These are phyloP conservation scores for Calonectria ilicicola DNA, from an alignment of 2,329 filamentous ascomycete species.

Conservation along the genomic window DNA sequence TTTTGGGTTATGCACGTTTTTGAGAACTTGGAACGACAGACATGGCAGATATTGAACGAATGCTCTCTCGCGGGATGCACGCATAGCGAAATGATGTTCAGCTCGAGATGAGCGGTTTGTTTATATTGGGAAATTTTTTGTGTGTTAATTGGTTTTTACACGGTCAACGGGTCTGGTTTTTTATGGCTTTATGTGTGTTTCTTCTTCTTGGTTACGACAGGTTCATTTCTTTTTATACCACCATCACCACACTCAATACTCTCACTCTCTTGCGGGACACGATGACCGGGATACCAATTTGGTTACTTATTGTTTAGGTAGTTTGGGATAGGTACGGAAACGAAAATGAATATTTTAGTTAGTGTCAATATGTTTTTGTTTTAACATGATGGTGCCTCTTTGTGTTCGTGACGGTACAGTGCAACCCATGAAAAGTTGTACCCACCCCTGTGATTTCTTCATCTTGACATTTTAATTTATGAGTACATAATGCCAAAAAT, in stretches of 20 bases:
- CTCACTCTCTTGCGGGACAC: conserved; percentile 26
- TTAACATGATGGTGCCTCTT: not conserved
- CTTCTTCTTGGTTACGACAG: conserved; percentile 3
- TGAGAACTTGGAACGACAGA: conserved; percentile 39
- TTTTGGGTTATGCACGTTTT: conserved; percentile 26
- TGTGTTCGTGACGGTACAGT: not conserved
- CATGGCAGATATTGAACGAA: conserved; percentile 38
- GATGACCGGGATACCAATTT: conserved; percentile 41
- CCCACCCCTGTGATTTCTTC: too few species aligned
- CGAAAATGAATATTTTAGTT: conserved; percentile 21
- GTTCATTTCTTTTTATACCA: conserved; percentile 18
- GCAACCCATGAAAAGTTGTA: too few species aligned
- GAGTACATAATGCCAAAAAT: too few species aligned
- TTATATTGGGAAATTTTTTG: conserved; percentile 29
- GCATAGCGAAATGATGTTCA: conserved; percentile 42
- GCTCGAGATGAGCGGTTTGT: conserved; percentile 42
- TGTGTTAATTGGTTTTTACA: conserved; percentile 30
- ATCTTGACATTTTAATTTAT: too few species aligned
- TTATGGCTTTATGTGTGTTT: not conserved
- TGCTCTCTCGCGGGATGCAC: conserved; percentile 45
- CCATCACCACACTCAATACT: conserved; percentile 18
- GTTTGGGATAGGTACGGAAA: conserved; percentile 24
- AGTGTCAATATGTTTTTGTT: not conserved
- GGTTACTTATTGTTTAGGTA: conserved; percentile 28
- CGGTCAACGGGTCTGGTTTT: not conserved